Evolutionary conservation across 2,329 filamentous ascomycete species (phyloP), one percentile per base, ranked within the genome.

Genomic region (Pleochaeta shiraiana): DNA sequence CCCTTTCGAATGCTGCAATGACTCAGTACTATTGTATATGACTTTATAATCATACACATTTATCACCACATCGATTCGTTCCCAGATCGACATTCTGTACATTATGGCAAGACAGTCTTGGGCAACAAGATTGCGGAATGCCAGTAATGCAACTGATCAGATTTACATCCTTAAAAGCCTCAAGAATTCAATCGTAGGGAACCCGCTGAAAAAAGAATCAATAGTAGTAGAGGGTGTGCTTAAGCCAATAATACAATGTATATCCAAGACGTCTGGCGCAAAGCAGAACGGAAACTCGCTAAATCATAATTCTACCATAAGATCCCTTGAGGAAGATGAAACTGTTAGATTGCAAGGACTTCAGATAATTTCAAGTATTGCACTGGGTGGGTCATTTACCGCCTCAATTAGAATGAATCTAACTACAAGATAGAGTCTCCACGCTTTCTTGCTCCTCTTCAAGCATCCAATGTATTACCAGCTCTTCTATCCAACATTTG

Each of bases 141-240:
- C 84, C 11, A 77, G 76, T 67, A 77, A 75, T 39, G 73, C 76
- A 59, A 68, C 74, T 26, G 81, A 84, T 67, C 81, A 81, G 69
- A 76, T 81, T 47, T 76, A 78, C 30, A 81, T 84, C 62, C 79
- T 96, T 55, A 83, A 85, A 68, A 78, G 79, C 50, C 77, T 98
- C 33, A 97, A 95, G 77, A 93, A 95, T 74, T 87, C 93, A 67
- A 81, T 95, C 60, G 84, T 95, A 66, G 93, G 93, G 28, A 90
- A 97, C 74, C 81, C 87, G 37, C 85, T 92, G 74, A 85, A 86
- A 73, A 98, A 98, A 75, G 86, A 92, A 74, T 75, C 83, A 65
- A 91, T 86, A 78, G 79, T 96, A 47, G 78, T 78, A 65, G 76
- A 82, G 64, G 91, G 91, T 21, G 78, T 88, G 31, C 75, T 93